Evolutionary conservation across 1,139 yeast species (phyloP).

Genomic region (Sugiyamaella paludigena): DNA sequence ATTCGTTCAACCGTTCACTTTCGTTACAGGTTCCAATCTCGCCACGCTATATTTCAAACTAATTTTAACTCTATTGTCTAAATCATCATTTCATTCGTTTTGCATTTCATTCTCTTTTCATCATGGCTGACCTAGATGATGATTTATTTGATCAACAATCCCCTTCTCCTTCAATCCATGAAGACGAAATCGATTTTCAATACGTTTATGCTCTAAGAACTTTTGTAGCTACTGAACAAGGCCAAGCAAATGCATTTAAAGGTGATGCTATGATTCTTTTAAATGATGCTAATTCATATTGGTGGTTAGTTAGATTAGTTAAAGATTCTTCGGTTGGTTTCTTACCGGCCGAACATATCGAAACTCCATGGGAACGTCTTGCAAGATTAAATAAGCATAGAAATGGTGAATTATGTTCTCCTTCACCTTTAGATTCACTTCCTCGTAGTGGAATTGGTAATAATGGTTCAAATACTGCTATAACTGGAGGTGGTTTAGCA

Average conservation of each 20-base stretch:
- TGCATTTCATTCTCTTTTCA: no score
- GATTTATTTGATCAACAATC: constrained; percentile 33
- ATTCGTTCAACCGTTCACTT: no score
- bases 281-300: constrained; percentile 88
- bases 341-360: constrained; percentile 94
- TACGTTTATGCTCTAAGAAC: constrained; percentile 84
- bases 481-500: constrained; percentile 17
- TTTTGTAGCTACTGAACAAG: constrained; percentile 89
- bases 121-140: constrained; percentile 22
- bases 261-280: constrained; percentile 81
- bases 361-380: constrained; percentile 84
- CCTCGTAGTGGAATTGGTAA: not conserved
- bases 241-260: constrained; percentile 76
- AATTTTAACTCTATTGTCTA: no score
- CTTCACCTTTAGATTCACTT: not conserved
- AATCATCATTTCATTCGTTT: no score
- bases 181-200: constrained; percentile 74
- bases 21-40: no score
- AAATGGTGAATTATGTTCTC: constrained; percentile 60
- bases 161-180: constrained; percentile 52
- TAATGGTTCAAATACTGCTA: not conserved
- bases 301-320: constrained; percentile 89
- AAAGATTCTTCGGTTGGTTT: constrained; percentile 68
- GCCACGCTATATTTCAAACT: no score
- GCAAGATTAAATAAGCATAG: constrained; percentile 92